Evolutionary conservation across 306 rosid species (phyloP).

Genomic region (Erythrophleum fordii): DNA sequence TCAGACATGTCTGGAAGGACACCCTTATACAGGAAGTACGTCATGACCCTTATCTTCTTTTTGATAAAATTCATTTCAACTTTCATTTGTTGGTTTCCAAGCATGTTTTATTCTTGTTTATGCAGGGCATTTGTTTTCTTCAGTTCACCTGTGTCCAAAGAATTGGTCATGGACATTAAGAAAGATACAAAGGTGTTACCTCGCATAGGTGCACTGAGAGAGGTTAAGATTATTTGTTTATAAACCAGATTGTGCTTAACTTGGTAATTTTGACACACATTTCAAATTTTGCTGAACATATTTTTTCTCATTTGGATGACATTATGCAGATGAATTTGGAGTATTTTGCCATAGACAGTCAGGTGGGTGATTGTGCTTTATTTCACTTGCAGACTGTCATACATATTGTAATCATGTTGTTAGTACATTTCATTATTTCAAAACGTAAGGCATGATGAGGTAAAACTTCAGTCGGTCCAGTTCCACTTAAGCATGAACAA

Average conservation of each 20-base stretch:
- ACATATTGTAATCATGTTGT: slow-evolving; percentile 20
- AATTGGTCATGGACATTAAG: slow-evolving; percentile 73
- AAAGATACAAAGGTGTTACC: slow-evolving; percentile 71
- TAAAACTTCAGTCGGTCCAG: slow-evolving; percentile 36
- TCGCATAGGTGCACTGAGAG: slow-evolving; percentile 85
- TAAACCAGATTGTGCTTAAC: slow-evolving; percentile 34
- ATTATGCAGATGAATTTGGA: slow-evolving; percentile 95
- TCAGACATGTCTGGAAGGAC: slow-evolving; percentile 93
- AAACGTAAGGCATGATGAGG: slow-evolving; percentile 23
- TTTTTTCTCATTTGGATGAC: slow-evolving; percentile 42
- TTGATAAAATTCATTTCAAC: slow-evolving; percentile 18
- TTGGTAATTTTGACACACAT: slow-evolving; percentile 17
- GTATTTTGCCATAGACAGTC: slow-evolving; percentile 92
- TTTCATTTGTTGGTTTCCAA: slow-evolving; percentile 33
- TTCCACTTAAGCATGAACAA: slow-evolving; percentile 22
- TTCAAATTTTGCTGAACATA: slow-evolving; percentile 35
- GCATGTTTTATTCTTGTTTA: slow-evolving; percentile 38
- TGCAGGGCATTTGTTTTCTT: slow-evolving; percentile 97
- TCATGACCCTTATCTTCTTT: slow-evolving; percentile 32
- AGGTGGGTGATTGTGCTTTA: slow-evolving; percentile 60
- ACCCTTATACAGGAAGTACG: slow-evolving; percentile 94
- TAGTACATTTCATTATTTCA: slow-evolving; percentile 12
- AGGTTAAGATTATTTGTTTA: slow-evolving; percentile 58
- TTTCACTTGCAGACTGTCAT: slow-evolving; percentile 22
- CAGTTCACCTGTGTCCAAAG: slow-evolving; percentile 83